Evolutionary conservation across 805 yeast species (phyloP), one percentile per base, ranked within the genome.

Genomic region (Maudiozyma turicensis): DNA sequence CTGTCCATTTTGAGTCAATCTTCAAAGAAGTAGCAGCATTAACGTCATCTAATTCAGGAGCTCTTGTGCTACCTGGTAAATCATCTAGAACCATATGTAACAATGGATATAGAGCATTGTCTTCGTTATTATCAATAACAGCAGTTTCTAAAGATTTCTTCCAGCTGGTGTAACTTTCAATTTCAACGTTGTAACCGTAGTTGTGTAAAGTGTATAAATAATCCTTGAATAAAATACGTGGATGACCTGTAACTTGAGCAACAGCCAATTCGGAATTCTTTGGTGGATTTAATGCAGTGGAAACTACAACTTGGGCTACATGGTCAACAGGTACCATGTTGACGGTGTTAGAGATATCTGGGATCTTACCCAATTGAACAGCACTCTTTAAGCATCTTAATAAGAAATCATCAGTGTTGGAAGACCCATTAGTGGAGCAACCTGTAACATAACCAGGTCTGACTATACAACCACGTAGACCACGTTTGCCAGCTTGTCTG

Each of bases 291-390:
- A 93, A 73, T 0, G 96, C 84, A 30, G 93, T 71, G 1, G 98
- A 87, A 46, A 82, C 86, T 29, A 83, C 86, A 28, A 89, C 86
- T 44, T 95, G 77, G 1, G 99, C 98, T 55, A 93, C 99, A 61
- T 93, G 99, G 59, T 95, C 97, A 42, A 93, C 99, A 3, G 99
- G 99, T 26, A 88, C 97, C 85, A 90, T 88, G 68, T 93, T 93
- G 38, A 91, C 95, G 44, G 82, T 78, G 72, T 93, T 93, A 56
- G 78, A 67, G 56, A 93, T 89, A 60, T 84, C 85, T 34, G 99
- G 99, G 58, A 78, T 84, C 45, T 74, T 72, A 9, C 96, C 95
- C 51, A 95, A 69, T 68, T 93, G 95, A 47, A 82, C 82, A 68
- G 95, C 83, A 33, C 99, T 98, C 73, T 93, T 93, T 71, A 93